These are phyloP conservation scores for Fusarium equiseti DNA, from an alignment of 2,329 filamentous ascomycete genomes.

Conservation along the genomic window DNA sequence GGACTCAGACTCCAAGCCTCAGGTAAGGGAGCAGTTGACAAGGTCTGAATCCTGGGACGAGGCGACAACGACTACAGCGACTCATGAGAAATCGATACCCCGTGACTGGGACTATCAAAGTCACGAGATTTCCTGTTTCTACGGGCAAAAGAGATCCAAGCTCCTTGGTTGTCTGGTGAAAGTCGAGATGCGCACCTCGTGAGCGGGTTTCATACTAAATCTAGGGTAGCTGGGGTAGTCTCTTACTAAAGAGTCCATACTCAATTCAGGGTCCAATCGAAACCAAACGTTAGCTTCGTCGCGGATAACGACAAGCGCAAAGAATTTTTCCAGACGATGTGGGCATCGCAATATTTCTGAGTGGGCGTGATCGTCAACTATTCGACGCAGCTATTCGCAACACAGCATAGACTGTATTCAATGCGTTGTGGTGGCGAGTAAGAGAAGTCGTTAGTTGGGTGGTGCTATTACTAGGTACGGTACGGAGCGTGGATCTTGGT, in stretches of 20 bases:
- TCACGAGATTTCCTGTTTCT: slow-evolving; percentile 1
- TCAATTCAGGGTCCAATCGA: slow-evolving; percentile 30
- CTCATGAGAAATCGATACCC: slow-evolving; percentile 9
- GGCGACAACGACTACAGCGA: not conserved
- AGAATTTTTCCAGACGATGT: slow-evolving; percentile 17
- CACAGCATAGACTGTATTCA: not conserved
- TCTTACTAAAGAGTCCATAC: not conserved
- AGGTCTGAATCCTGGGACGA: slow-evolving; percentile 20
- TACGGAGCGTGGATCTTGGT: slow-evolving; percentile 4
- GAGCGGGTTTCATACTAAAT: slow-evolving; percentile 7
- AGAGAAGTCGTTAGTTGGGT: not conserved
- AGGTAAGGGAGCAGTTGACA: slow-evolving; percentile 28
- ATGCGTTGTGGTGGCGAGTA: not conserved
- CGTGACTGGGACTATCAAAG: not conserved
- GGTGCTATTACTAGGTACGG: not conserved
- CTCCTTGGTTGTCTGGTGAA: slow-evolving; percentile 1
- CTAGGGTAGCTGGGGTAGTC: slow-evolving; percentile 29
- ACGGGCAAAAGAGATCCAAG: slow-evolving; percentile 9
- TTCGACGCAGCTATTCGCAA: not conserved
- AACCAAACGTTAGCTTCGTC: slow-evolving; percentile 31
- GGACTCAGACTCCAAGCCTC: slow-evolving; percentile 26
- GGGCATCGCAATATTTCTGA: slow-evolving; percentile 13
- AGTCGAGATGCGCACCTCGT: slow-evolving; percentile 7
- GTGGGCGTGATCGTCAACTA: not conserved
- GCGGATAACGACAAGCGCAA: slow-evolving; percentile 18